Evolutionary conservation across 257 asterid species (phyloP), one percentile per base, ranked within the genome.

Genomic region (Parsonsia alboflavescens): DNA sequence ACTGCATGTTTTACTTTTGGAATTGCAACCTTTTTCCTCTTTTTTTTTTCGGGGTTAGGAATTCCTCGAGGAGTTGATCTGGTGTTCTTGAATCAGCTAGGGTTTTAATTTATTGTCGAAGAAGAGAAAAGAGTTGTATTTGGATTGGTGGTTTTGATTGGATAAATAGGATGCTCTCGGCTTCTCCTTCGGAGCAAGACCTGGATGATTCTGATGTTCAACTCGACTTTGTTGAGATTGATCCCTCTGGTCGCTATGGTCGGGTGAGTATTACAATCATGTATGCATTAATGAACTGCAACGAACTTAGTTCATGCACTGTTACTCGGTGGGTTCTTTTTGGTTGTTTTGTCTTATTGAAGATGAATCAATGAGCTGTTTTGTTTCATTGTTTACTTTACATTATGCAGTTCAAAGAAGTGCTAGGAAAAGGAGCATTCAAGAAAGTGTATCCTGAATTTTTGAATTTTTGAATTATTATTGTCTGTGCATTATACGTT

Each of bases 351-450:
- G 21, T 52, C 5, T n/a, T 24, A 19, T 16, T 57, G 26, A 11
- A 5, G 26, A 46, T 21, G 45, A 30, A 44, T 53, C 67, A 33
- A 59, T 75, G 75, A 53, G 50, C 39, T 46, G 11, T 26, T 24
- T 39, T 1, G 28, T 44, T 39, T 39, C 33, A 48, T 61, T 8
- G 54, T 45, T 76, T 81, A 17, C 69, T 59, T 77, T 84, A 75
- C 76, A 48, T 66, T 70, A 58, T 86, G 92, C 96, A 95, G 99
- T 95, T 92, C 76, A 95, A 90, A 73, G 98, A 93, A 82, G 81
- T 91, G 48, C 76, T 93, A 30, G 98, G 98, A 39, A 91, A 77
- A 89, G 98, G 98, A 83, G 97, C 98, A 82, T 93, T 82, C 85
- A 93, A 93, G 88, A 93, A 89, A 93, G 98, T 93, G 98, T 93